phyloP scores from a whole-genome alignment of 2,329 filamentous ascomycete species.

The Thielaviopsis populi region DNA sequence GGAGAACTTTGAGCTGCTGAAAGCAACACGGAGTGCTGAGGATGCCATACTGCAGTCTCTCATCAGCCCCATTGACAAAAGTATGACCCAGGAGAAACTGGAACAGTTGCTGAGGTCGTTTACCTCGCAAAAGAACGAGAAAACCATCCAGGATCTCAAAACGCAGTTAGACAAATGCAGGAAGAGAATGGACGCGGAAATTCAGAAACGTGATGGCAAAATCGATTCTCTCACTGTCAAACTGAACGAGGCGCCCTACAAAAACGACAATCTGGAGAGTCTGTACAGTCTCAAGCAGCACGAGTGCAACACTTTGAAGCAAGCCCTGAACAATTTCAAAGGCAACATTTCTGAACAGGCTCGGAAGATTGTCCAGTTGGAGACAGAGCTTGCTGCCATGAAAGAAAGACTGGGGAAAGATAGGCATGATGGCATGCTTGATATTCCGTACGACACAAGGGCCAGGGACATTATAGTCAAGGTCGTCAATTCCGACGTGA shows the following conservation, averaged over 20 bases:
- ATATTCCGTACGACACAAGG: not conserved
- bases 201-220: not conserved
- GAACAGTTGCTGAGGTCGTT: not conserved
- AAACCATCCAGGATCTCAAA: not conserved
- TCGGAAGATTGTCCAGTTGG: not conserved
- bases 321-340: not conserved
- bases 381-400: not conserved
- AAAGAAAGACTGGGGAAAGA: not conserved
- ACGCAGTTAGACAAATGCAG: not conserved
- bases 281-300: not conserved
- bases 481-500: not conserved
- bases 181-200: not conserved
- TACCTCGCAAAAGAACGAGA: not conserved
- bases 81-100: not conserved
- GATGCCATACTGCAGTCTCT: not conserved
- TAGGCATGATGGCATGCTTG: not conserved
- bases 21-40: not conserved
- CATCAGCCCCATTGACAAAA: not conserved
- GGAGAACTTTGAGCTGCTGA: not conserved
- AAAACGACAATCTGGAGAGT: not conserved
- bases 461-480: not conserved
- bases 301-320: not conserved
- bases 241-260: not conserved
- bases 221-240: not conserved
- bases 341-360: not conserved